These are phyloP conservation scores for Solanum gracilifrons DNA, from an alignment of 257 asterid species.

Conservation along the genomic window DNA sequence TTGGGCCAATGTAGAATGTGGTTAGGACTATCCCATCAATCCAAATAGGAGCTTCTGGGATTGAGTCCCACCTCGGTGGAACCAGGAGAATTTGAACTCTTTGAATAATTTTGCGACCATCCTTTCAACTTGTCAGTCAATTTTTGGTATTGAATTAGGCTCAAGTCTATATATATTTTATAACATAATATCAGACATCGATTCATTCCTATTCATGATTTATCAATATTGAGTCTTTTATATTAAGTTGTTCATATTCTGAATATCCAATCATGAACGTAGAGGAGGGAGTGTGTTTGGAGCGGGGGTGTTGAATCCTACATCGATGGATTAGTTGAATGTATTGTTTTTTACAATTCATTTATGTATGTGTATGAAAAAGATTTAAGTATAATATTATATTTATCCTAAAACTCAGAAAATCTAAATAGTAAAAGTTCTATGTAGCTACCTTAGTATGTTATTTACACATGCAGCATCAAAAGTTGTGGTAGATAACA, in stretches of 20 bases:
- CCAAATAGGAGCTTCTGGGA: background rate
- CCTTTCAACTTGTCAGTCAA: rapidly evolving
- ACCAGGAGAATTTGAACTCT: background rate
- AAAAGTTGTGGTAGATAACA: background rate
- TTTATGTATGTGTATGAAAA: background rate
- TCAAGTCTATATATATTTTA: background rate
- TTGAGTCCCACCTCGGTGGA: background rate
- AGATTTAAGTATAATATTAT: background rate
- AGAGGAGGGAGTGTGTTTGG: background rate
- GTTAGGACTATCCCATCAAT: background rate
- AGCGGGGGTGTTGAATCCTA: background rate
- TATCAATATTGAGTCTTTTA: background rate
- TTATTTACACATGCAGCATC: background rate
- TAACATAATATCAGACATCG: background rate
- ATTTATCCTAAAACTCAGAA: background rate
- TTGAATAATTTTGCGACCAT: background rate
- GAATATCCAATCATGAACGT: background rate
- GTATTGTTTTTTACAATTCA: too few species aligned
- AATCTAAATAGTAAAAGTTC: too few species aligned
- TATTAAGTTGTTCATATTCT: too few species aligned
- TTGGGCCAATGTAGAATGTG: background rate
- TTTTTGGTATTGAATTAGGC: background rate
- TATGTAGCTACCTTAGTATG: background rate
- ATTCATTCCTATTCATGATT: background rate
- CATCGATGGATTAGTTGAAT: background rate